phyloP scores from a whole-genome alignment of 2,329 filamentous ascomycete species.

The Exophiala viscosa region DNA sequence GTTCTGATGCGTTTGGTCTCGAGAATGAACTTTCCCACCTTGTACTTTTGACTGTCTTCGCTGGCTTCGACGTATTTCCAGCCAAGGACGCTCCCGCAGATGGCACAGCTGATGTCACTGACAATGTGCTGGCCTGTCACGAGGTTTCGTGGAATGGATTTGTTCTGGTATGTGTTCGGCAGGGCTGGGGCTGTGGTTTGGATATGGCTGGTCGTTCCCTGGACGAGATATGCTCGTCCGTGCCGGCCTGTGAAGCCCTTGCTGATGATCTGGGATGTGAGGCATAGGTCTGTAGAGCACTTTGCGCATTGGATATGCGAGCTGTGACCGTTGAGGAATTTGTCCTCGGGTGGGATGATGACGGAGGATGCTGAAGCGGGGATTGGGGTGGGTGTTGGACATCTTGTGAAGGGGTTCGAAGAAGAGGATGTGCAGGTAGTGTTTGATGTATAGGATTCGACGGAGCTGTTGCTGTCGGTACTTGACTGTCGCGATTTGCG shows the following conservation, averaged over 20 bases:
- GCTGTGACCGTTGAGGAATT: slow-evolving; percentile 45
- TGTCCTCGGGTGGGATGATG: slow-evolving; percentile 27
- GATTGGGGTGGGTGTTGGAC: slow-evolving; percentile 18
- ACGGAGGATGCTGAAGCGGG: slow-evolving; percentile 13
- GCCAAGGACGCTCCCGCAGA: slow-evolving; percentile 55
- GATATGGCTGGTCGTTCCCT: slow-evolving; percentile 27
- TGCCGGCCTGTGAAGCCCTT: slow-evolving; percentile 65
- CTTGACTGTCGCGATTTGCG: slow-evolving; percentile 37
- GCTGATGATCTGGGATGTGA: slow-evolving; percentile 58
- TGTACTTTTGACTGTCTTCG: slow-evolving; percentile 60
- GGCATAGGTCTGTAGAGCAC: slow-evolving; percentile 58
- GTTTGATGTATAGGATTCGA: slow-evolving; percentile 31
- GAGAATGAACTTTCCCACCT: slow-evolving; percentile 64
- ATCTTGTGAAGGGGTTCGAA: slow-evolving; percentile 27
- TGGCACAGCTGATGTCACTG: slow-evolving; percentile 55
- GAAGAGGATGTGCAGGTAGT: slow-evolving; percentile 16
- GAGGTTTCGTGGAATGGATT: slow-evolving; percentile 55
- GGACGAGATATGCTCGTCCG: slow-evolving; percentile 61
- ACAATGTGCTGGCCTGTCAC: slow-evolving; percentile 63
- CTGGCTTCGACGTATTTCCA: slow-evolving; percentile 65
- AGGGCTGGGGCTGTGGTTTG: slow-evolving; percentile 37
- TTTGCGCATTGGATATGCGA: slow-evolving; percentile 58
- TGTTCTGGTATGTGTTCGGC: slow-evolving; percentile 57
- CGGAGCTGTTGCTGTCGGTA: slow-evolving; percentile 36
- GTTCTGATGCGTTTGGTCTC: slow-evolving; percentile 56